Evolutionary conservation across 257 asterid genomes (phyloP).

Genomic region (Solanum etuberosum): DNA sequence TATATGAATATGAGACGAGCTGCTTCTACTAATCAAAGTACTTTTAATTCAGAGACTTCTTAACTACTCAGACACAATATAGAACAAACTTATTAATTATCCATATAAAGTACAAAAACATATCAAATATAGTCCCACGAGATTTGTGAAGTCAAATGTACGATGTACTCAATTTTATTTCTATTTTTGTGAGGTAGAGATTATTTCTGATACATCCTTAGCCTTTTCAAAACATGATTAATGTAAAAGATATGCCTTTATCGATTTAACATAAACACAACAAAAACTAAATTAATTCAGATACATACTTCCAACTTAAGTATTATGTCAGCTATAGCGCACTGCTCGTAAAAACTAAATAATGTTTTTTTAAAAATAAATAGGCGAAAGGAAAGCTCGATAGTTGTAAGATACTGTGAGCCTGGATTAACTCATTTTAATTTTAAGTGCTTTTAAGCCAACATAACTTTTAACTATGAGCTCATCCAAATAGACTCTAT

Average conservation of each 20-base stretch:
- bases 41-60: too few species aligned
- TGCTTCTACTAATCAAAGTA: too few species aligned
- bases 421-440: background rate
- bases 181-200: too few species aligned
- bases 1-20: too few species aligned
- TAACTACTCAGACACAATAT: too few species aligned
- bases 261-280: background rate
- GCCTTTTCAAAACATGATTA: background rate
- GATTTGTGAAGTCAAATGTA: too few species aligned
- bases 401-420: background rate
- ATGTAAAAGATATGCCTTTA: background rate
- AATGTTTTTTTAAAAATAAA: background rate
- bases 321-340: background rate
- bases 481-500: background rate
- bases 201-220: too few species aligned
- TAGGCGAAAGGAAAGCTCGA: background rate
- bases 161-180: too few species aligned
- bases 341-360: background rate
- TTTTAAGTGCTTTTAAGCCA: background rate
- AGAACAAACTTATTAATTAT: too few species aligned
- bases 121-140: accelerated
- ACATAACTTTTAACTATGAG: background rate
- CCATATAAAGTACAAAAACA: too few species aligned
- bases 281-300: background rate
- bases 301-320: background rate